Conservation (phyloP, 257 asterid genomes). For the Rauvolfia tetraphylla region DNA sequence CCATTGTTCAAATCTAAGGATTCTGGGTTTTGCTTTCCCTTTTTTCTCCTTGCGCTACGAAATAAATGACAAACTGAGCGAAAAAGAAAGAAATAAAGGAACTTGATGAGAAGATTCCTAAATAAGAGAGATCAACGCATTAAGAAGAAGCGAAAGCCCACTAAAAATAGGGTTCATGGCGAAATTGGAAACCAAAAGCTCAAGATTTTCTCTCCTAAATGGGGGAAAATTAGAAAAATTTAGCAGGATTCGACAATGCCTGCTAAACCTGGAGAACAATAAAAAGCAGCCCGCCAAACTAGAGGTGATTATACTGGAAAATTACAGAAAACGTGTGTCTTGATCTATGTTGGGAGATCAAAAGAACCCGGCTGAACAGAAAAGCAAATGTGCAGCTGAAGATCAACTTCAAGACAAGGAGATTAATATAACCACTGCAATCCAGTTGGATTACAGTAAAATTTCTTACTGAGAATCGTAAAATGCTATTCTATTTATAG, state of each 20-base stretch:
- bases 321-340: neutral
- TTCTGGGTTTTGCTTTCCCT: neutral
- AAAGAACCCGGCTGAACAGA: neutral
- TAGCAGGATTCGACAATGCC: neutral
- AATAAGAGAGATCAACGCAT: neutral
- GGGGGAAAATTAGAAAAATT: neutral
- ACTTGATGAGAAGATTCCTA: slow-evolving; percentile 7
- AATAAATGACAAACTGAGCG: neutral
- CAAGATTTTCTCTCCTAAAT: neutral
- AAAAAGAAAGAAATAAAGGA: neutral
- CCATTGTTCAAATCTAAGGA: slow-evolving; percentile 31
- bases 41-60: neutral
- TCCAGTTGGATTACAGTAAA: neutral
- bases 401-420: neutral
- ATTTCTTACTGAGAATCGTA: neutral
- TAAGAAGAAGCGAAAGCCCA: neutral
- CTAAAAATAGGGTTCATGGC: neutral
- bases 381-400: neutral
- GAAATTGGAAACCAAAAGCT: neutral
- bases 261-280: neutral
- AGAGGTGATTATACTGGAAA: neutral
- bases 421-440: neutral
- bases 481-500: neutral
- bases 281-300: neutral
- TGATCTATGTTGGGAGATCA: neutral